These are phyloP conservation scores for Fusarium luffae DNA, from an alignment of 2,329 filamentous ascomycete genomes.

Conservation along the genomic window DNA sequence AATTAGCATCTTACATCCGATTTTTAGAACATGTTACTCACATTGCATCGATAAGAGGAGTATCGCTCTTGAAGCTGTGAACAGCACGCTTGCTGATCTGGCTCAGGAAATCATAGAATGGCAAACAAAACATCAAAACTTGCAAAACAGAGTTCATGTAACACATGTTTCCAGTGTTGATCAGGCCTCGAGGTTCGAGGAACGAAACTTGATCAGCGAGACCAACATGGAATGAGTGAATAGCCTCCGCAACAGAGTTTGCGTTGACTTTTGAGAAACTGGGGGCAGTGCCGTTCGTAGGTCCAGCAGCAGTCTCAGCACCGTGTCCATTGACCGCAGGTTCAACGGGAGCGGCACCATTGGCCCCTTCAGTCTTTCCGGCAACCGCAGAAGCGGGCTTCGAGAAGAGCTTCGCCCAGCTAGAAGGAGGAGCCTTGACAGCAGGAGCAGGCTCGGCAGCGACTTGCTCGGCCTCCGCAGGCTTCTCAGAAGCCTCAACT, in stretches of 20 bases:
- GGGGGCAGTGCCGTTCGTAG: constrained; percentile 41
- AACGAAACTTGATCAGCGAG: constrained; percentile 77
- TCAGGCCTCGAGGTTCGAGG: constrained; percentile 89
- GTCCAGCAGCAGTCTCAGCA: constrained; percentile 22
- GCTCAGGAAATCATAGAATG: constrained; percentile 94
- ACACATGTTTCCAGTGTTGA: constrained; percentile 99
- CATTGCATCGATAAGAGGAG: constrained; percentile 93
- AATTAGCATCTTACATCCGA: constrained; percentile 4
- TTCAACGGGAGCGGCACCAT: constrained; percentile 44
- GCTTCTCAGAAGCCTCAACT: constrained; percentile 38
- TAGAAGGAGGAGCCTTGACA: constrained; percentile 50
- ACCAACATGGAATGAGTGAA: constrained; percentile 77
- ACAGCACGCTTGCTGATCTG: constrained; percentile 84
- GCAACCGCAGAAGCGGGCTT: constrained; percentile 43
- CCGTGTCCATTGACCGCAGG: constrained; percentile 43
- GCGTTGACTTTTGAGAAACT: constrained; percentile 59
- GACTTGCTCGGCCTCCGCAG: constrained; percentile 39
- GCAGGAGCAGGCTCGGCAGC: constrained; percentile 35
- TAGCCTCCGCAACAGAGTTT: constrained; percentile 78
- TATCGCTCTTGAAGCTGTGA: constrained; percentile 95
- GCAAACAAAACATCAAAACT: constrained; percentile 91
- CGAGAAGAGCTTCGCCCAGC: constrained; percentile 56
- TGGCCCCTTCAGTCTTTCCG: constrained; percentile 27
- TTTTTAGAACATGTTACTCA: constrained; percentile 59
- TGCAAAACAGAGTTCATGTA: constrained; percentile 99